Conservation (phyloP, 140 eudicot genomes). For the Stevia rebaudiana region DNA sequence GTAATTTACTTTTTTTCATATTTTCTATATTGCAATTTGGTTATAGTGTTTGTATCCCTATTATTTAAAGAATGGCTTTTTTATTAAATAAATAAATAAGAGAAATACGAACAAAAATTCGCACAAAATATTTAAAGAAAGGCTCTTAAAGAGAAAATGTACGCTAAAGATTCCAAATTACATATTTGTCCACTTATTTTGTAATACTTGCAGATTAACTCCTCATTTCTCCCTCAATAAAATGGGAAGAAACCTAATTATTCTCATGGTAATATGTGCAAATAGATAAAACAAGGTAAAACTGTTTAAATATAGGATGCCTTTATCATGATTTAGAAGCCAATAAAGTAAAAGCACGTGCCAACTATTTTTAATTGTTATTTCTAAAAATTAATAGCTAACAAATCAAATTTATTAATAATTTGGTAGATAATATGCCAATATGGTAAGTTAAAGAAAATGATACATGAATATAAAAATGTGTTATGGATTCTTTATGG, state of each 20-base stretch:
- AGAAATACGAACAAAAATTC: too few relatives aligned
- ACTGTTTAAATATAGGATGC: neutral
- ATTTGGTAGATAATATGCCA: slow-evolving; percentile 2
- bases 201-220: too few relatives aligned
- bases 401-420: neutral
- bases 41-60: too few relatives aligned
- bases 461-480: neutral
- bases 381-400: neutral
- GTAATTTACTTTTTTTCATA: too few relatives aligned
- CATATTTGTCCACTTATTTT: too few relatives aligned
- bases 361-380: neutral
- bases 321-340: neutral
- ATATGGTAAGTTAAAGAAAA: slow-evolving; percentile 6
- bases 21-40: too few relatives aligned
- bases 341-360: slow-evolving; percentile 14
- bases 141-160: too few relatives aligned
- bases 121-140: too few relatives aligned
- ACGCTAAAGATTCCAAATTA: too few relatives aligned
- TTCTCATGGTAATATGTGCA: slow-evolving; percentile 14
- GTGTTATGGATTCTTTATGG: neutral
- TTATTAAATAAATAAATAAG: too few relatives aligned
- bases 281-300: slow-evolving; percentile 20
- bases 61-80: too few relatives aligned
- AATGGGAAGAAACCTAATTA: slow-evolving; percentile 25
- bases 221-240: neutral